Evolutionary conservation across 306 rosid genomes (phyloP), one percentile per base, ranked within the genome.

Genomic region (Parietaria judaica): DNA sequence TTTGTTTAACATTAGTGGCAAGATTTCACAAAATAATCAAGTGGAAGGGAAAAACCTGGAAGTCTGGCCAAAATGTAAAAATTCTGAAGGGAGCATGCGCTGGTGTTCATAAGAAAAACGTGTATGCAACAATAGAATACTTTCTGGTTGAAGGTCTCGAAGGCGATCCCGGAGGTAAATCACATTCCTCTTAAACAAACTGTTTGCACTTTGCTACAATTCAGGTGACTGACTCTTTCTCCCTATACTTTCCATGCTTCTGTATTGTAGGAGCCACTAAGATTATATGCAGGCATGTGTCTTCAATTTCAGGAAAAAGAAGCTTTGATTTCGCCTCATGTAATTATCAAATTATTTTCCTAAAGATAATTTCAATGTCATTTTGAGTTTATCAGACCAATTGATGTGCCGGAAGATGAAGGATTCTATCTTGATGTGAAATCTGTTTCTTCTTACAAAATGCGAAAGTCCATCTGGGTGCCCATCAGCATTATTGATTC

Each of bases 101-200:
- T 23, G 86, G 84, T 55, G 66, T 57, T 63, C 70, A 76, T 54
- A 70, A 58, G 7, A 78, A 65, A 44, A 68, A 73, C 47, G 58
- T 76, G 60, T 82, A 73, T 80, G 94, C 89, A 17, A 78, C 83
- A 15, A 55, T 85, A 46, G 94, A 85, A n/a, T 80, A 73, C 63
- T 80, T 85, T 72, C 56, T 79, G 70, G 79, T 85, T 61, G 88
- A 76, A 68, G 84, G 88, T 38, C 64, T 78, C 9, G 53, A 71
- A 69, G 88, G 86, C 50, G 88, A 82, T n/a, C 37, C 80, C 31
- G 86, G 94, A 59, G 94, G 94, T 85, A 69, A 71, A 82, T 54
- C 31, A 56, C 53, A 17, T 48, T 64, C 60, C 45, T 31, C 12
- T n/a, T 34, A 11, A 52, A 54, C 51, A 4, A 13, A 39, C 48